Evolutionary conservation across 1,284 basidiomycete species (phyloP).

Genomic region (Sparassis latifolia): DNA sequence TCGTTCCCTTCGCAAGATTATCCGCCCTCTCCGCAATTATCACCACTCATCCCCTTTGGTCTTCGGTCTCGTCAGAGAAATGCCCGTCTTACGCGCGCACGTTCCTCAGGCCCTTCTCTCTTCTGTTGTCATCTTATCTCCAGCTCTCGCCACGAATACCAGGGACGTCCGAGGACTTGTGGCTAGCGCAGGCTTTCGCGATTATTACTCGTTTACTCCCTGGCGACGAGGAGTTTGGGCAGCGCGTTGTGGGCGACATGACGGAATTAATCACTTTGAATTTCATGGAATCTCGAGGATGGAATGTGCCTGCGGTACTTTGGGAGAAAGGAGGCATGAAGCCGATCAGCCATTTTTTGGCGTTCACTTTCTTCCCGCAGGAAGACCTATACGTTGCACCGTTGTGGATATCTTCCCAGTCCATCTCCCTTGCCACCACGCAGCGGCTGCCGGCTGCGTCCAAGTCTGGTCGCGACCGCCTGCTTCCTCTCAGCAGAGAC

Average conservation of each 20-base stretch:
- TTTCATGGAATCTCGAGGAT: conserved; percentile 33
- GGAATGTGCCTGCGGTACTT: conserved; percentile 33
- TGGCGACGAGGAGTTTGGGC: conserved; percentile 57
- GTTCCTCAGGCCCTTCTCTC: conserved; percentile 45
- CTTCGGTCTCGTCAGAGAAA: conserved; percentile 17
- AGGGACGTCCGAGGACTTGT: conserved; percentile 45
- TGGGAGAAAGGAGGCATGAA: conserved; percentile 46
- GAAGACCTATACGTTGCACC: conserved; percentile 38
- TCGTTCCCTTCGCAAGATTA: conserved; percentile 48
- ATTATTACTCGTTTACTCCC: conserved; percentile 50
- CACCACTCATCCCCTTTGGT: conserved; percentile 45
- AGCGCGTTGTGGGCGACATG: conserved; percentile 33
- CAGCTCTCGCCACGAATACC: conserved; percentile 49
- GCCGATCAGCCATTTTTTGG: conserved; percentile 56
- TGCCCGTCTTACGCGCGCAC: conserved; percentile 27
- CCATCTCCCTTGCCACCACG: conserved; percentile 48
- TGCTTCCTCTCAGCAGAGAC: conserved; percentile 64
- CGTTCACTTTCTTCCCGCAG: conserved; percentile 32
- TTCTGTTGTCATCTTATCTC: conserved; percentile 48
- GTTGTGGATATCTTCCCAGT: conserved; percentile 38
- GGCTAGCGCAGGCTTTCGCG: conserved; percentile 58
- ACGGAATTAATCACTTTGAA: conserved; percentile 31
- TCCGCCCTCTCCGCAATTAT: conserved; percentile 46
- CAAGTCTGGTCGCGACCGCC: conserved; percentile 21
- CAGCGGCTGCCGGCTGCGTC: conserved; percentile 42